Conservation (phyloP, 2,329 filamentous ascomycete genomes). For the Trichoderma sp. region DNA sequence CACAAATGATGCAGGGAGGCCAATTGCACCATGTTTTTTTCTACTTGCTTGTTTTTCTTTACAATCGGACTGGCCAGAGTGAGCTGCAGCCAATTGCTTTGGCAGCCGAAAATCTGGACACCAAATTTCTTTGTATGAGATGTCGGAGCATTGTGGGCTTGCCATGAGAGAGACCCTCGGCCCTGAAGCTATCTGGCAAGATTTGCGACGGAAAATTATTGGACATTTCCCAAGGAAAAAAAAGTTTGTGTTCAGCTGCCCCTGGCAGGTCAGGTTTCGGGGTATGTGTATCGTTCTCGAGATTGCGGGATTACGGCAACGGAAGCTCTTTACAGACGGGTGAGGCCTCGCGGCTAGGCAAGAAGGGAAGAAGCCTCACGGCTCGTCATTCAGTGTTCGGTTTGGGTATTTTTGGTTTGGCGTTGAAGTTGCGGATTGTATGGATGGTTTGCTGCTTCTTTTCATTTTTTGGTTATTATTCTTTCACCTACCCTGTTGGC, state of each 20-base stretch:
- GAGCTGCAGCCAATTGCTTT: background rate
- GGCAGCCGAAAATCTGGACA: background rate
- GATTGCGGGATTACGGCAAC: conserved; percentile 13
- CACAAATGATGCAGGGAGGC: conserved; percentile 23
- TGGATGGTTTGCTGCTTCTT: background rate
- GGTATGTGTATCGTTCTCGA: conserved; percentile 22
- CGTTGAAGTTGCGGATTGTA: conserved; percentile 12
- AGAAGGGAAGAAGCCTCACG: conserved; percentile 38
- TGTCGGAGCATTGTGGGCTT: background rate
- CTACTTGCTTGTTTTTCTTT: too few species aligned
- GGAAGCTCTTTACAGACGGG: conserved; percentile 27
- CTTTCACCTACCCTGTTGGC: background rate
- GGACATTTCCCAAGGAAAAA: conserved; percentile 16
- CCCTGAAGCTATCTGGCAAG: background rate
- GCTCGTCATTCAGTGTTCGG: conserved; percentile 31
- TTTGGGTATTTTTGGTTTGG: conserved; percentile 25
- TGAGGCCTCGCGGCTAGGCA: conserved; percentile 38
- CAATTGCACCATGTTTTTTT: conserved; percentile 1
- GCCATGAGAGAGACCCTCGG: background rate
- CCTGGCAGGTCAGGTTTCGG: conserved; percentile 3
- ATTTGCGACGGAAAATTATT: conserved; percentile 12
- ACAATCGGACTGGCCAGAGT: background rate
- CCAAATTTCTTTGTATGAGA: background rate
- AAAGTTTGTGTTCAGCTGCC: conserved; percentile 21
- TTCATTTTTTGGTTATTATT: conserved; percentile 1